Percentiles rank a stretch among this genome's conserved stretches.
phyloP scores from a whole-genome alignment of 1,139 yeast species.

The Debaryomycetaceae sp. region DNA sequence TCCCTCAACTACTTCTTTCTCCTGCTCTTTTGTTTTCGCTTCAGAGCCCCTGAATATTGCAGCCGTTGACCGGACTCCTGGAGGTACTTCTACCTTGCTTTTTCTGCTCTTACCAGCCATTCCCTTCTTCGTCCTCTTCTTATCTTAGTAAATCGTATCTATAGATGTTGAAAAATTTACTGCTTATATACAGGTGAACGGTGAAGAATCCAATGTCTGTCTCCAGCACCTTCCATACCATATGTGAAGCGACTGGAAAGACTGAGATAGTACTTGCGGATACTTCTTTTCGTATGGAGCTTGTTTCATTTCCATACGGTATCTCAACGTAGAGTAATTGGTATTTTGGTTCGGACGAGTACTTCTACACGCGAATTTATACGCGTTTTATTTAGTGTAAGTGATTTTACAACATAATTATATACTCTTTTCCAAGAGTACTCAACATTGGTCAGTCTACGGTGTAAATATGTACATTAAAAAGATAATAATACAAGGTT shows the following conservation, averaged over 20 bases:
- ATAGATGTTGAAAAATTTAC: neutral
- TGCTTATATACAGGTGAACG: neutral
- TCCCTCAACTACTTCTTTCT: neutral
- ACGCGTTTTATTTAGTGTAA: neutral
- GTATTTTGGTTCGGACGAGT: no score
- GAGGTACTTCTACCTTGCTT: neutral
- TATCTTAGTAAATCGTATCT: neutral
- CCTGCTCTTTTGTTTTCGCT: neutral
- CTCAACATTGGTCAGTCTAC: neutral
- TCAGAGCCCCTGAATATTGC: neutral
- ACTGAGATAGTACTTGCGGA: no score
- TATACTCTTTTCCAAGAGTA: neutral
- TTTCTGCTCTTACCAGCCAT: neutral
- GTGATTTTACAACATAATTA: neutral
- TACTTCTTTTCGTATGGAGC: no score
- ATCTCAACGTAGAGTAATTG: no score
- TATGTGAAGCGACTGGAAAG: no score
- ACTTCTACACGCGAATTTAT: neutral
- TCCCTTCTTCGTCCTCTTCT: neutral
- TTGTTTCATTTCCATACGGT: no score
- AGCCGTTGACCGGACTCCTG: constrained; percentile 5
- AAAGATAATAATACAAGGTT: constrained; percentile 76
- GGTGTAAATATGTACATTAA: constrained; percentile 35
- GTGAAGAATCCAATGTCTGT: no score
- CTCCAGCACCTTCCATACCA: no score